A percentile compares a stretch with the other conserved stretches of the same genome.
These are phyloP conservation scores for Thermothelomyces thermophilus DNA, from an alignment of 2,329 filamentous ascomycete genomes.

Conservation along the genomic window DNA sequence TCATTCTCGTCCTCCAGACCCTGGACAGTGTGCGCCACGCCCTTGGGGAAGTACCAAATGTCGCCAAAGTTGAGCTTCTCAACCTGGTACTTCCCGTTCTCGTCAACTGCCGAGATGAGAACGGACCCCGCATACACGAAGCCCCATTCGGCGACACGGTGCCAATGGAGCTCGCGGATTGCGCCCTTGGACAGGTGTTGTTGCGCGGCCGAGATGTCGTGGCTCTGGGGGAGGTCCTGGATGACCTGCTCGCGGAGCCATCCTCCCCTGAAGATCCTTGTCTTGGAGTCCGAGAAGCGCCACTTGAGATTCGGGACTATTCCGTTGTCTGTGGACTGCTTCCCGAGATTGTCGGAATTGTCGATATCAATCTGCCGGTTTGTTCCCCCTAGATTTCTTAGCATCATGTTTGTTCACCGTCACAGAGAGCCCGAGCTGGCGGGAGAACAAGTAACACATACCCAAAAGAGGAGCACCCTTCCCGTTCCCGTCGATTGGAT, in stretches of 20 bases:
- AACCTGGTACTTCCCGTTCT: constrained; percentile 7
- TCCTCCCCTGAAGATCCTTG: constrained; percentile 54
- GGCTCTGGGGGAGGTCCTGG: constrained; percentile 58
- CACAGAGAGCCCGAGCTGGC: neutral
- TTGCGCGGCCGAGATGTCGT: constrained; percentile 61
- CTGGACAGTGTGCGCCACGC: constrained; percentile 39
- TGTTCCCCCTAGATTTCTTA: constrained; percentile 49
- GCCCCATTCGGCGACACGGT: constrained; percentile 62
- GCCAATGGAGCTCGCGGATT: constrained; percentile 61
- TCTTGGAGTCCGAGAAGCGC: constrained; percentile 64
- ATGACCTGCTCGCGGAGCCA: constrained; percentile 62
- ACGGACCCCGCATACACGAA: constrained; percentile 54
- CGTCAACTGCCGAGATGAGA: constrained; percentile 31
- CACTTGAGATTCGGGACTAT: constrained; percentile 61
- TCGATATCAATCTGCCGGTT: constrained; percentile 54
- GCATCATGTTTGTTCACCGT: neutral
- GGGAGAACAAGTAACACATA: constrained; percentile 29
- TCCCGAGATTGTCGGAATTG: constrained; percentile 58
- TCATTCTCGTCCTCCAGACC: constrained; percentile 61
- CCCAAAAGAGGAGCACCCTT: constrained; percentile 54
- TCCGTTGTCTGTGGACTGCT: constrained; percentile 56
- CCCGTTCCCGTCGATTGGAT: constrained; percentile 50
- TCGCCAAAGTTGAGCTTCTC: constrained; percentile 9
- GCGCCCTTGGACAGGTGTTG: constrained; percentile 62
- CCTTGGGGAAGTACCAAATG: constrained; percentile 12